These are phyloP conservation scores for Annulohypoxylon nitens DNA, from an alignment of 495 filamentous ascomycete species.

Conservation along the genomic window DNA sequence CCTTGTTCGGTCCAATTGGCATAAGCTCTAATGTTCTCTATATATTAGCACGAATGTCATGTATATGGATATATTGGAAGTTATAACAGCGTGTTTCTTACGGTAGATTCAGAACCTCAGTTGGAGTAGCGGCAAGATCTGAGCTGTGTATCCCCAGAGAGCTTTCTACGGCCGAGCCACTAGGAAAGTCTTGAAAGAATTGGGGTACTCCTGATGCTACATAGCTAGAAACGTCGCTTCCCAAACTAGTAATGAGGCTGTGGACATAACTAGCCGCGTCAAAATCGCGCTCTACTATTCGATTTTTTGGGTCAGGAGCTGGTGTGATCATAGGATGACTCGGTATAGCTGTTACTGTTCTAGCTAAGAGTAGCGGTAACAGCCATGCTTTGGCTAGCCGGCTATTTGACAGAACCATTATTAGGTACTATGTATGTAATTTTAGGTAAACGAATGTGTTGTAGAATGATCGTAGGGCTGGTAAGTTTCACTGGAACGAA, in stretches of 20 bases:
- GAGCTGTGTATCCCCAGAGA: slow-evolving; percentile 68
- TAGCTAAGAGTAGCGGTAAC: slow-evolving; percentile 26
- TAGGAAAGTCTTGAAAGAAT: slow-evolving; percentile 77
- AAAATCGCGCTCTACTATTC: slow-evolving; percentile 52
- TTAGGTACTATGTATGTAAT: neutral
- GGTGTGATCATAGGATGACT: slow-evolving; percentile 65
- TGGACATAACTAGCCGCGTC: slow-evolving; percentile 61
- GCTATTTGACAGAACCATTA: slow-evolving; percentile 8
- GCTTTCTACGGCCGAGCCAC: slow-evolving; percentile 68
- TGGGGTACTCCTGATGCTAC: slow-evolving; percentile 73
- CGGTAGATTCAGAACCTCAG: slow-evolving; percentile 79
- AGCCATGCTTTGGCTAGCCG: slow-evolving; percentile 35
- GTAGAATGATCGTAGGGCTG: neutral
- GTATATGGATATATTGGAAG: neutral
- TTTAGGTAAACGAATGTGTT: slow-evolving; percentile 15
- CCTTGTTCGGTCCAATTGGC: slow-evolving; percentile 82
- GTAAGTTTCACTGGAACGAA: neutral
- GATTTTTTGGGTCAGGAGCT: slow-evolving; percentile 54
- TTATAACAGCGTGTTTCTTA: slow-evolving; percentile 40
- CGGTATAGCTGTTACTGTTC: slow-evolving; percentile 34
- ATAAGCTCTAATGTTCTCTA: slow-evolving; percentile 65
- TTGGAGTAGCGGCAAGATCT: slow-evolving; percentile 71
- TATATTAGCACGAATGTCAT: slow-evolving; percentile 9
- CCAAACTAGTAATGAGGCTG: slow-evolving; percentile 61
- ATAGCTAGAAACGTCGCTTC: slow-evolving; percentile 67